These are phyloP conservation scores for Lodderomyces jiufengensis DNA, from an alignment of 1,139 yeast species.

Conservation along the genomic window DNA sequence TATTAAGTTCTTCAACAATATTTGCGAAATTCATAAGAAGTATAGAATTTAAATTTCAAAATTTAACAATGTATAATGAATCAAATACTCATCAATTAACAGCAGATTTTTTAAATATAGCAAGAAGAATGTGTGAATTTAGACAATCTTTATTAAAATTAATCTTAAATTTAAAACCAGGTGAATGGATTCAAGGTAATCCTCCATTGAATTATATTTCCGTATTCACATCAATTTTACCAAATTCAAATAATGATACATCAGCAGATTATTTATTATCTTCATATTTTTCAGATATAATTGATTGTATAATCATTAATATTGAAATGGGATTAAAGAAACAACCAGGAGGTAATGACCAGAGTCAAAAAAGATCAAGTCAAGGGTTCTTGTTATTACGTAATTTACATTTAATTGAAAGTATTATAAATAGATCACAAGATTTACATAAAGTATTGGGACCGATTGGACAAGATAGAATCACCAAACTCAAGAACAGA, in stretches of 20 bases:
- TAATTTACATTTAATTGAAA: conserved; percentile 72
- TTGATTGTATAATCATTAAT: conserved; percentile 67
- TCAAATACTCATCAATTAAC: conserved; percentile 68
- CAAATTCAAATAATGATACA: conserved; percentile 28
- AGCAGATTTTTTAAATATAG: conserved; percentile 59
- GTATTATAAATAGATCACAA: conserved; percentile 61
- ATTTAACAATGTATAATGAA: conserved; percentile 41
- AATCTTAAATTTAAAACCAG: conserved; percentile 50
- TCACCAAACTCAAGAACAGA: conserved; percentile 68
- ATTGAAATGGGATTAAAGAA: conserved; percentile 52
- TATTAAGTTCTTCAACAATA: conserved; percentile 27
- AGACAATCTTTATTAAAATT: conserved; percentile 50
- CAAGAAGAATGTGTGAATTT: conserved; percentile 64
- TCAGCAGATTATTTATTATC: conserved; percentile 53
- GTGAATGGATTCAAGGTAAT: conserved; percentile 64
- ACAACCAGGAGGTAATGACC: conserved; percentile 15
- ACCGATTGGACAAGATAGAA: conserved; percentile 58
- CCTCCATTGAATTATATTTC: conserved; percentile 51
- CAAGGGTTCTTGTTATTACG: conserved; percentile 72
- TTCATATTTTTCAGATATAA: conserved; percentile 66
- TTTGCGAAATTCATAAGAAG: conserved; percentile 56
- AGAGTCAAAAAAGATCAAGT: conserved; percentile 37
- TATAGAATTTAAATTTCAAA: conserved; percentile 50
- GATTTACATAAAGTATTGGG: conserved; percentile 55
- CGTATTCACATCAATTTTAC: conserved; percentile 48